Evolutionary conservation across 371 early-diverging fungal genomes (phyloP).

Genomic region (Mortierella sp.): DNA sequence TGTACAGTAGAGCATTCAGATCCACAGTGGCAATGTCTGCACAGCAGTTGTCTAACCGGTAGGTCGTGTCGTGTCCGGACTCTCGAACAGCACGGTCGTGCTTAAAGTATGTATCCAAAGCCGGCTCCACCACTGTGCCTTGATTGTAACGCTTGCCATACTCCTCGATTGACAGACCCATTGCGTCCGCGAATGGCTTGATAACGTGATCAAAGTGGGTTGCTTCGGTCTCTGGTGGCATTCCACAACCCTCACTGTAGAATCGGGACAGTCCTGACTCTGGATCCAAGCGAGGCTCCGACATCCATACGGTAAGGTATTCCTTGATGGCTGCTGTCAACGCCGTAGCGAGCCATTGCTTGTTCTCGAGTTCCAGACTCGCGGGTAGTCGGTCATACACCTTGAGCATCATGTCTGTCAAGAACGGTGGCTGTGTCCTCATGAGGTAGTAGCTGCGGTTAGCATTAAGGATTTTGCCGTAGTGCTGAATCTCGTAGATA

Average conservation of each 20-base stretch:
- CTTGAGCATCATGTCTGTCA: constrained; percentile 94
- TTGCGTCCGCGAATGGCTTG: constrained; percentile 82
- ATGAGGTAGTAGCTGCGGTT: constrained; percentile 96
- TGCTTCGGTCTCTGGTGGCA: constrained; percentile 97
- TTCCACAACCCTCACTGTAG: constrained; percentile 90
- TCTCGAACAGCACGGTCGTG: constrained; percentile 98
- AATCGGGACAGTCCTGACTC: constrained; percentile 85
- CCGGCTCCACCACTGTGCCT: constrained; percentile 76
- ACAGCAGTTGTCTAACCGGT: constrained; percentile 91
- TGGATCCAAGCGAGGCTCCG: constrained; percentile 80
- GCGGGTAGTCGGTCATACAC: constrained; percentile 74
- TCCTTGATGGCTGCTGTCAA: constrained; percentile 91
- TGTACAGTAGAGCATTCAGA: constrained; percentile 90
- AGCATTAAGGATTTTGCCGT: constrained; percentile 98
- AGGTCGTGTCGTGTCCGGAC: constrained; percentile 97
- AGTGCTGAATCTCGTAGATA: constrained; percentile 94
- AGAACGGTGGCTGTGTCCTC: constrained; percentile 97
- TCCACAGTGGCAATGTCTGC: constrained; percentile 94
- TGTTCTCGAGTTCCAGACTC: constrained; percentile 63
- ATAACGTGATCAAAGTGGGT: constrained; percentile 94
- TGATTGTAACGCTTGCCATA: constrained; percentile 77
- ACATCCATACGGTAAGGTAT: constrained; percentile 92
- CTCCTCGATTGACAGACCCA: constrained; percentile 74
- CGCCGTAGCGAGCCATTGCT: constrained; percentile 81
- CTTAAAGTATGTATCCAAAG: constrained; percentile 93